Evolutionary conservation across 176 grass and related monocot species (phyloP), one percentile per base, ranked within the genome.

Genomic region (Musa schizocarpa): DNA sequence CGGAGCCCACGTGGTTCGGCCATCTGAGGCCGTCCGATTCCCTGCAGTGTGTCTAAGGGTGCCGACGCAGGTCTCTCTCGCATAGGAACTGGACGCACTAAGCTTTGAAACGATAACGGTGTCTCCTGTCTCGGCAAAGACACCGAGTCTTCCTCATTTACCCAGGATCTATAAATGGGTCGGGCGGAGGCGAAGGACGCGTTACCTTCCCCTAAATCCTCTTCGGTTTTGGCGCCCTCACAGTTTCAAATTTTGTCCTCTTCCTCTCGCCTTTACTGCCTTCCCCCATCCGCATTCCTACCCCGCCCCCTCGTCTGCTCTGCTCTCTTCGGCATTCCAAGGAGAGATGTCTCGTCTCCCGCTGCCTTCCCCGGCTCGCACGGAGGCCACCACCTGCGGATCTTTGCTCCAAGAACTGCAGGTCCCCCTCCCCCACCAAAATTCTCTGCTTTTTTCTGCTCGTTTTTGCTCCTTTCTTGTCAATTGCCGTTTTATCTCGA

Each of bases 331-430:
- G 67, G 77, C 53, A 6, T 17, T 59, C 54, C 23, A 20, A 74
- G 65, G 13, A 50, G 16, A 61, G 69, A 87, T 87, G 85, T 76
- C 80, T 61, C 71, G 43, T 64, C 69, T 78, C 78, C 52, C 25
- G 69, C 48, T n/a, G 74, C 50, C 63, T 23, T 82, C 82, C 52
- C 74, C 75, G 23, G 62, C 72, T 75, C 77, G 76, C 59, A 61
- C 80, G 21, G 80, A 82, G 5, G 72, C 80, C 68, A 80, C 77
- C 77, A 89, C 90, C 58, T 94, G 88, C 64, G 86, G 86, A 52
- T 85, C 84, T 1, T 73, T 99, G 67, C 95, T 99, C 65, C 84
- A 85, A 51, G 86, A 99, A 90, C 82, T 99, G 20, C 88, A 91
- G 88, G 95, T 99, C 65, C 3, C 13, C 6, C 48, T 14, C 9